Evolutionary conservation across 805 yeast genomes (phyloP).

Genomic region (Barnettozyma vustinii): DNA sequence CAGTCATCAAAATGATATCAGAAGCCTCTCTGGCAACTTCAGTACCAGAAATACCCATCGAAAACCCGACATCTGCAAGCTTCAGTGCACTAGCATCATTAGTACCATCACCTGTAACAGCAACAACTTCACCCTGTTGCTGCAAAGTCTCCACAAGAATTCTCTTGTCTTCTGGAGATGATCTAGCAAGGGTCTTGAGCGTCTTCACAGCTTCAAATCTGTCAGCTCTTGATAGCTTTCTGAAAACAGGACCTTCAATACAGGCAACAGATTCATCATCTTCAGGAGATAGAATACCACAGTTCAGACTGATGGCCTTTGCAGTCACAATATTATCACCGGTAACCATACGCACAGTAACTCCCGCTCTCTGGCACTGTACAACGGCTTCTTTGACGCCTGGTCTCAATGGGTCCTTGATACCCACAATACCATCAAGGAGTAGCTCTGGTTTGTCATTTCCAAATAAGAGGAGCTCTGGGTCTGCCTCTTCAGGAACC

Average conservation of each 20-base stretch:
- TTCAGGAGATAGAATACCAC: constrained; percentile 60
- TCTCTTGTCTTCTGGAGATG: constrained; percentile 94
- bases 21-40: constrained; percentile 99
- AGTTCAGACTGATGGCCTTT: constrained; percentile 78
- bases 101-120: constrained; percentile 99
- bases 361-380: constrained; percentile 88
- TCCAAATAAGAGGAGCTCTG: constrained; percentile 35
- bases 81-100: constrained; percentile 98
- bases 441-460: constrained; percentile 33
- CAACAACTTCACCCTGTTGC: constrained; percentile 85
- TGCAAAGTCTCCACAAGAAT: constrained; percentile 77
- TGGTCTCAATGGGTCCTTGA: constrained; percentile 88
- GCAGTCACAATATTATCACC: constrained; percentile 95
- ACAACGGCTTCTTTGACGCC: constrained; percentile 89
- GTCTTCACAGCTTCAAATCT: constrained; percentile 61
- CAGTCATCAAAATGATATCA: constrained; percentile 87
- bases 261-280: constrained; percentile 52
- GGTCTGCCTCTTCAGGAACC: constrained; percentile 37
- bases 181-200: constrained; percentile 82
- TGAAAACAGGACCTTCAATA: constrained; percentile 92
- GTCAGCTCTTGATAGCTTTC: constrained; percentile 56
- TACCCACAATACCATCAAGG: constrained; percentile 79
- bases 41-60: constrained; percentile 98
- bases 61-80: constrained; percentile 95
- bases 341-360: constrained; percentile 94